Evolutionary conservation across 768 basidiomycete genomes (phyloP), one percentile per base, ranked within the genome.

Genomic region (Termitomyces sp.): DNA sequence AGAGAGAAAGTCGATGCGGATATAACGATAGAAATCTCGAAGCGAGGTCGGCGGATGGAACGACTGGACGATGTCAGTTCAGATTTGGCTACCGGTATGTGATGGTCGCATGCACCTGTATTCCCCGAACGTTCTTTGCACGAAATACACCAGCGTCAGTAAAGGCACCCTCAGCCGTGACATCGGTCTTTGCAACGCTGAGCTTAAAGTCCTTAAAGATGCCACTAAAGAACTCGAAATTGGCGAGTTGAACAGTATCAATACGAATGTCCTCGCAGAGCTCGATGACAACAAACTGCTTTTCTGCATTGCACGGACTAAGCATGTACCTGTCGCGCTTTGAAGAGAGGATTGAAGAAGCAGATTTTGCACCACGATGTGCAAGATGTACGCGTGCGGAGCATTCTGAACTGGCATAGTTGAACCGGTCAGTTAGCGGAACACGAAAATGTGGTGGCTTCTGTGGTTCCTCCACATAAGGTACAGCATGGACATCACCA

Each of bases 281-380:
- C 71, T 99, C 97, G 46, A 98, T 88, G 34, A 97, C 86, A 34
- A 98, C 88, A 71, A 87, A 98, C 63, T 90, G 86, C 5, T 74
- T 68, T 59, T 76, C 71, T 4, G 76, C 71, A 31, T 79, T 76
- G 66, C 97, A 99, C 0, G 95, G 96, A 55, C 89, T 92, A 63
- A 98, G 87, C 97, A 98, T 96, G 78, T 98, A 98, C 62, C 86
- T 77, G 71, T 98, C 96, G 68, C 88, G 89, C 72, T 94, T 94
- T 32, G 85, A 87, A 29, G 90, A 88, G 9, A 99, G 80, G 55
- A 99, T 90, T 1, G 90, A 82, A 0, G 87, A 84, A 0, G 92
- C 74, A 2, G 90, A 92, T 66, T 94, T 94, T 32, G 94, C 88
- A 2, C 81, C 80, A 29, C 83, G 80, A 68, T 96, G 94, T 0